Evolutionary conservation across 257 asterid species (phyloP).

Genomic region (Plantago ovata): DNA sequence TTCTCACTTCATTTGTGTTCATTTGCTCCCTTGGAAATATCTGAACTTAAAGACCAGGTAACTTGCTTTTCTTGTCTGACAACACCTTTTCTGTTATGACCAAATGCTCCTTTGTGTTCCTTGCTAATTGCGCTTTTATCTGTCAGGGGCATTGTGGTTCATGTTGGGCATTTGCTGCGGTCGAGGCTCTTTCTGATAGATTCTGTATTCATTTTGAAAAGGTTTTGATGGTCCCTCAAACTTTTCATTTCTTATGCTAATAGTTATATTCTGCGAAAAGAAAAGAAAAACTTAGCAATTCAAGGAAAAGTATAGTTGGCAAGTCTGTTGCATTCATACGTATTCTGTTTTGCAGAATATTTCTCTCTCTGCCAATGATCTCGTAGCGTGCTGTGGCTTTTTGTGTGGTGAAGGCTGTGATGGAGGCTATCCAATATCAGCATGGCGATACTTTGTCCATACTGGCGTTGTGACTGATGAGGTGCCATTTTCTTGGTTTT

Average conservation of each 20-base stretch:
- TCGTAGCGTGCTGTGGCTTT: constrained; percentile 88
- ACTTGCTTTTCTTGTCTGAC: constrained; percentile 23
- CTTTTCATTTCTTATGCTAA: constrained; percentile 15
- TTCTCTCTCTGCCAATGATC: constrained; percentile 88
- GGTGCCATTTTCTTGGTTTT: constrained; percentile 35
- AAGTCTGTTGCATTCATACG: constrained; percentile 1
- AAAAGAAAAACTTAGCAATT: neutral
- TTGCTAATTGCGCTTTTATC: constrained; percentile 14
- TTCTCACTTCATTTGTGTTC: constrained; percentile 18
- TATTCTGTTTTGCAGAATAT: constrained; percentile 52
- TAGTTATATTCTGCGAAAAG: constrained; percentile 7
- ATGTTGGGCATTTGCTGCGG: constrained; percentile 99
- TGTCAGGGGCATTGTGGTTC: constrained; percentile 97
- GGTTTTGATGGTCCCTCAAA: constrained; percentile 32
- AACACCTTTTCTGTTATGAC: constrained; percentile 7
- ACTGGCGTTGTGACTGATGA: constrained; percentile 90
- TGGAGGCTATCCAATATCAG: constrained; percentile 85
- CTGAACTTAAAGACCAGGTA: constrained; percentile 71
- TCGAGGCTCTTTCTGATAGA: constrained; percentile 85
- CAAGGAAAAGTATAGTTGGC: neutral
- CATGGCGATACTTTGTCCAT: constrained; percentile 79
- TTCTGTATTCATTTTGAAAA: constrained; percentile 73
- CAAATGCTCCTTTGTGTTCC: constrained; percentile 10
- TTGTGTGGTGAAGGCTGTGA: constrained; percentile 96
- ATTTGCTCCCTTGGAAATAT: constrained; percentile 18